Evolutionary conservation across 225 moss, liverwort and hornwort genomes (phyloP), one percentile per base, ranked within the genome.

Genomic region (Ulota crispa): DNA sequence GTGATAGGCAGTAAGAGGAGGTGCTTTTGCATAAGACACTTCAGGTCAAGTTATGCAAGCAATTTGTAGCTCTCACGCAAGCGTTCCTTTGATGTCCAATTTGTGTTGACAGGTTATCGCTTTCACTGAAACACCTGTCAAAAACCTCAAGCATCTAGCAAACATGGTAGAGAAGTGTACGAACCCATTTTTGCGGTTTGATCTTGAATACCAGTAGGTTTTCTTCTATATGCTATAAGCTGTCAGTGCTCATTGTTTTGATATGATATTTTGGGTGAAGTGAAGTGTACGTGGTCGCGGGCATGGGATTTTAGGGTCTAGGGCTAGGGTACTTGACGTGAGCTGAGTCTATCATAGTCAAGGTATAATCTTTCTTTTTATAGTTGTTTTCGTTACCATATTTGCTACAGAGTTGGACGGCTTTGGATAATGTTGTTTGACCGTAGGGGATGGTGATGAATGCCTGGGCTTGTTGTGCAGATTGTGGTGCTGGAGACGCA

Each of bases 181-280:
- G 39, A 93, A 93, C 26, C 92, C 92, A 52, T 99, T 94, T 91
- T 88, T 99, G 64, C 94, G 99, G 55, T 99, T 99, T 81, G 99
- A 99, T 50, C 92, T 99, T 32, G 98, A 99, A 72, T 99, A 99
- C 78, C 99, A 99, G 82, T 96, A 99, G 96, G 98, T 99, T 59
- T 28, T 47, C 55, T 70, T 61, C 63, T 31, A 28, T 27, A 24
- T 72, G 30, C 63, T 73, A 50, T 50, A 63, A 73, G 50, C 20
- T 73, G n/a, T n/a, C n/a, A n/a, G 31, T 73, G 60, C 20, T 63
- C 24, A 36, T 54, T 62, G 61, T 72, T 13, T 9, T 79, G 64
- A 18, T 28, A 45, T 39, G 73, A n/a, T 23, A 37, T 76, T 75
- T 14, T 4, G 26, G 74, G n/a, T 75, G 67, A 24, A 60, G 26